Evolutionary conservation across 371 early-diverging fungal species (phyloP), one percentile per base, ranked within the genome.

Genomic region (Mucor indicus): DNA sequence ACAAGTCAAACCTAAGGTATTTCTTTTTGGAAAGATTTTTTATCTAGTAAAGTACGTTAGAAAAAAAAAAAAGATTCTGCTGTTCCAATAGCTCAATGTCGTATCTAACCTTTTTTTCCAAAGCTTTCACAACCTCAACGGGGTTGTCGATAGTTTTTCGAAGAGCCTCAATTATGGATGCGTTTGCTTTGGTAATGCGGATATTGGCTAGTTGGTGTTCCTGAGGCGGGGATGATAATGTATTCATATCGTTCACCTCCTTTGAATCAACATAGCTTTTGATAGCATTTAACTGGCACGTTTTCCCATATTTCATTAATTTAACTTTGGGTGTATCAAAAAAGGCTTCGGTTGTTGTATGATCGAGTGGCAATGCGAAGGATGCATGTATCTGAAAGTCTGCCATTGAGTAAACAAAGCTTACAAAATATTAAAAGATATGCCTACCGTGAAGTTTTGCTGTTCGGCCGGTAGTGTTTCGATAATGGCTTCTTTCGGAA

Each of bases 401-500:
- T 22, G 2, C n/a, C n/a, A n/a, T n/a, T n/a, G n/a, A n/a, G n/a
- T n/a, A 29, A 29, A 29, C 29, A 29, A 29, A 5, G 29, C 29
- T 5, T 29, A 29, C n/a, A n/a, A n/a, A n/a, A n/a, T n/a, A n/a
- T 8, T 20, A 38, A 38, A 38, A 9, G 9, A 24, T n/a, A n/a
- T n/a, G 29, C 11, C 5, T 29, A 29, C 29, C 29, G 11, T 29
- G 29, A 7, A 29, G 5, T 29, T 5, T 29, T 29, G 7, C 5
- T 29, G 5, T 3, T 24, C 42, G 24, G 42, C 24, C 15, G 31
- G 21, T 25, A 42, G 41, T n/a, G 36, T 15, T 16, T 50, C 36
- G 12, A 72, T 21, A 5, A 76, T 62, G 1, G 57, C 49, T 0
- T 68, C 55, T 38, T 70, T 70, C 1, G 77, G 77, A 38, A 77